These are phyloP conservation scores for Trametes cingulata DNA, from an alignment of 768 basidiomycete species.

Conservation along the genomic window DNA sequence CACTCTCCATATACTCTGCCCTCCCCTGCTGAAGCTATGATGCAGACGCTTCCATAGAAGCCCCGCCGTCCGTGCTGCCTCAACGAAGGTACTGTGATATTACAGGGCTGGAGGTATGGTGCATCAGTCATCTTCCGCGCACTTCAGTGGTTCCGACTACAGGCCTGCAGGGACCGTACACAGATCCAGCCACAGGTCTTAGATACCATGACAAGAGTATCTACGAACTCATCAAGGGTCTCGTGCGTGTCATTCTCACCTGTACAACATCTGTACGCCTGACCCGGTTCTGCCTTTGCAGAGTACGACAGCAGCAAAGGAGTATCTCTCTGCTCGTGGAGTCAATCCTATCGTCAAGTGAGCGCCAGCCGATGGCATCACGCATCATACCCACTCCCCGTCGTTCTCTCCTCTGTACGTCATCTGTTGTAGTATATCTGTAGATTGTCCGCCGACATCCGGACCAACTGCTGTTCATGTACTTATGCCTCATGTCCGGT, in stretches of 20 bases:
- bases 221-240: constrained; percentile 76
- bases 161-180: constrained; percentile 67
- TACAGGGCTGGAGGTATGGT: constrained; percentile 71
- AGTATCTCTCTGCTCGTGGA: constrained; percentile 63
- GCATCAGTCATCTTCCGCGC: not conserved
- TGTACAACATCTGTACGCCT: not conserved
- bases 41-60: constrained; percentile 78
- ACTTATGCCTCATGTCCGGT: no score
- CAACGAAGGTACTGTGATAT: constrained; percentile 83
- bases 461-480: no score
- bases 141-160: not conserved
- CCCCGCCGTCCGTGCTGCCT: constrained; percentile 79
- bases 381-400: no score
- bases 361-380: not conserved
- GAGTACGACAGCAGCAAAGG: constrained; percentile 73
- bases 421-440: no score
- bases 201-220: constrained; percentile 85
- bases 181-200: constrained; percentile 76
- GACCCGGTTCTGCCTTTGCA: constrained; percentile 25
- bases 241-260: constrained; percentile 44
- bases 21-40: not conserved
- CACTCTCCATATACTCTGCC: not conserved
- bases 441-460: no score
- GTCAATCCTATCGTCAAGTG: constrained; percentile 40
- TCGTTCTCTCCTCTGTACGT: not conserved